Percentiles rank a stretch among this genome's conserved stretches.
phyloP scores from a whole-genome alignment of 352 stramenopile genomes.

The Pythium brachiatum region DNA sequence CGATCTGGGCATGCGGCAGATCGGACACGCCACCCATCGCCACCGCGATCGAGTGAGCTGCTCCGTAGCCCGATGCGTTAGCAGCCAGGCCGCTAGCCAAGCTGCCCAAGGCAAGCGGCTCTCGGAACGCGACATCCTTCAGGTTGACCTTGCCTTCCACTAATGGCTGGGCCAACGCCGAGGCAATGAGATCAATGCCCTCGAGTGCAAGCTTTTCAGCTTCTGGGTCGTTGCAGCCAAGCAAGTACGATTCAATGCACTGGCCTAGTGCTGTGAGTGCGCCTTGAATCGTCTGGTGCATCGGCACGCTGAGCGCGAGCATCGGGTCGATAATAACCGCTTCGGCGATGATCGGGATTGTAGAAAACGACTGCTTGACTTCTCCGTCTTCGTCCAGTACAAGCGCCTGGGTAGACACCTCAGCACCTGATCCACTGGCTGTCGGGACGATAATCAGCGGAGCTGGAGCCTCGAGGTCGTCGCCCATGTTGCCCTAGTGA shows the following conservation, averaged over 20 bases:
- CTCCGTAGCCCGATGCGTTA: slow-evolving; percentile 52
- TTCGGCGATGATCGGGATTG: slow-evolving; percentile 42
- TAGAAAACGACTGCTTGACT: slow-evolving; percentile 47
- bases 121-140: slow-evolving; percentile 47
- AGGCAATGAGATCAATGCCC: slow-evolving; percentile 52
- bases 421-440: slow-evolving; percentile 47
- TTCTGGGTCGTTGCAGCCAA: slow-evolving; percentile 41
- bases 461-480: slow-evolving; percentile 23
- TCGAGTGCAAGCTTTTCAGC: slow-evolving; percentile 51
- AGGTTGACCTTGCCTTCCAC: slow-evolving; percentile 65
- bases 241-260: slow-evolving; percentile 72
- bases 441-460: slow-evolving; percentile 66
- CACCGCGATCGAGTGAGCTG: slow-evolving; percentile 52
- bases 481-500: slow-evolving; percentile 11
- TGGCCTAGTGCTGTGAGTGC: slow-evolving; percentile 63
- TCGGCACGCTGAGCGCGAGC: slow-evolving; percentile 57
- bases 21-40: slow-evolving; percentile 69
- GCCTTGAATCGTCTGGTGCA: slow-evolving; percentile 52
- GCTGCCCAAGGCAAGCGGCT: slow-evolving; percentile 54
- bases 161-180: slow-evolving; percentile 49
- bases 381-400: slow-evolving; percentile 69
- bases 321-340: slow-evolving; percentile 68
- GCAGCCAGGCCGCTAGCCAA: slow-evolving; percentile 52
- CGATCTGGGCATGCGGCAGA: slow-evolving; percentile 56
- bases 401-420: slow-evolving; percentile 48